Base-by-base conservation (phyloP, 1,139 yeast genomes). In the Diutina catenulata region DNA sequence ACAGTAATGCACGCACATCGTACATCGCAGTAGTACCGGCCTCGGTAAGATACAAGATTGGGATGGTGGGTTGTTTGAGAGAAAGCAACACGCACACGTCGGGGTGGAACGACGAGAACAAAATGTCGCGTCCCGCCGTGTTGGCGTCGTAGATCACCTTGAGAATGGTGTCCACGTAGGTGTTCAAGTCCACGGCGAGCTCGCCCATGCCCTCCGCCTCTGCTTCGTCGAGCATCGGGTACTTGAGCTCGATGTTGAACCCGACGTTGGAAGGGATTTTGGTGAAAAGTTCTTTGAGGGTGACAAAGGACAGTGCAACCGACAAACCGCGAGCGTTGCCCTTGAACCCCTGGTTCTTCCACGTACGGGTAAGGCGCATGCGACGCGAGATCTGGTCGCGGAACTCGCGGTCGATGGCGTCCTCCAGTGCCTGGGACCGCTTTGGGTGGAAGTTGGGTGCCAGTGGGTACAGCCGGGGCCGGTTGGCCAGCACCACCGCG, bases 211-310 rank as follows among this genome's bases (percentile, higher is more conserved):
- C 86, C 53, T 91, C 97, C 7, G 65, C 66, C 55, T 87, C 84
- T 0, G 94, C 91, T 59, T 91, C 97, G 55, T 86, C 94, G 41
- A 86, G 68, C 94, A 91, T 84, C 3, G 98, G 97, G 53, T 87
- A 91, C 54, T 87, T 91, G 58, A 94, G 76, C 56, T 91, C 98
- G 45, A 91, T 86, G 52, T 91, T 91, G 62, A 91, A 88, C 0
- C 98, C 98, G 18, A 88, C 94, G 44, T 71, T 73, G 41, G 68
- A 64, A 1, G 97, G 97, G 21, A 91, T 62, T 46, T 83, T 83
- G 50, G 72, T 71, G 62, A 91, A 86, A 38, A 87, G 69, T 47
- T 88, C 95, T 48, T 76, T 80, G 45, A 91, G 66, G 0, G 97
- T 87, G 4, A 88, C 94, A 56, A 91, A 91, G 26, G 84, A 80